Conservation (phyloP, 2,329 filamentous ascomycete species). For the Herpomyces periplanetae region DNA sequence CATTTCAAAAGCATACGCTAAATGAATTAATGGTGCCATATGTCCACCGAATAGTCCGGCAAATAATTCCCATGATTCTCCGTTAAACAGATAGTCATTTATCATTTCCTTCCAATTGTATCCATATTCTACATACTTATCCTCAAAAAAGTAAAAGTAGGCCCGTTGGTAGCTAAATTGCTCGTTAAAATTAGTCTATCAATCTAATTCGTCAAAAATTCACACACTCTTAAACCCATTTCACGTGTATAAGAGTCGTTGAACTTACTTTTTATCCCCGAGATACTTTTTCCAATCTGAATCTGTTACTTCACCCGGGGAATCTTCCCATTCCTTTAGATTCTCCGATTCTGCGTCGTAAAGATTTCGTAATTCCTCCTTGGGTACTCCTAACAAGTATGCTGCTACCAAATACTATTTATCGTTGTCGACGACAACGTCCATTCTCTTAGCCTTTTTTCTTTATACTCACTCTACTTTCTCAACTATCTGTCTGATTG, state of each 20-base stretch:
- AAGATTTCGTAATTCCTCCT: constrained; percentile 29
- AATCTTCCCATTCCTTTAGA: constrained; percentile 42
- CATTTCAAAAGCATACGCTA: constrained; percentile 74
- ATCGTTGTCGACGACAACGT: too few species aligned
- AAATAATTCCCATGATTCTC: constrained; percentile 34
- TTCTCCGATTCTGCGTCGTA: constrained; percentile 35
- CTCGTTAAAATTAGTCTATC: constrained; percentile 1
- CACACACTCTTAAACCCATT: too few species aligned
- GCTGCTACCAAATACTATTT: constrained; percentile 30
- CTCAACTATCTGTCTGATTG: too few species aligned
- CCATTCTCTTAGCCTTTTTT: too few species aligned
- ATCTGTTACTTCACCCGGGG: constrained; percentile 41
- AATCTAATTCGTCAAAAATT: too few species aligned
- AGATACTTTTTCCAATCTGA: constrained; percentile 60
- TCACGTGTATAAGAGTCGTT: too few species aligned
- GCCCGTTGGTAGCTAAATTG: constrained; percentile 32
- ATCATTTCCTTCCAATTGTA: constrained; percentile 59
- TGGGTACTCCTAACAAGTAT: constrained; percentile 39
- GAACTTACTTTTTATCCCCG: constrained; percentile 22
- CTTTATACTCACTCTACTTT: too few species aligned
- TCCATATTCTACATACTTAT: constrained; percentile 30
- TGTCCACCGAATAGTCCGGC: constrained; percentile 39
- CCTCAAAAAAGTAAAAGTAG: constrained; percentile 81
- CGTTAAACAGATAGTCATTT: constrained; percentile 30
- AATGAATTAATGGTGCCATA: constrained; percentile 48